Evolutionary conservation across 257 asterid species (phyloP).

Genomic region (Anisodus tanguticus): DNA sequence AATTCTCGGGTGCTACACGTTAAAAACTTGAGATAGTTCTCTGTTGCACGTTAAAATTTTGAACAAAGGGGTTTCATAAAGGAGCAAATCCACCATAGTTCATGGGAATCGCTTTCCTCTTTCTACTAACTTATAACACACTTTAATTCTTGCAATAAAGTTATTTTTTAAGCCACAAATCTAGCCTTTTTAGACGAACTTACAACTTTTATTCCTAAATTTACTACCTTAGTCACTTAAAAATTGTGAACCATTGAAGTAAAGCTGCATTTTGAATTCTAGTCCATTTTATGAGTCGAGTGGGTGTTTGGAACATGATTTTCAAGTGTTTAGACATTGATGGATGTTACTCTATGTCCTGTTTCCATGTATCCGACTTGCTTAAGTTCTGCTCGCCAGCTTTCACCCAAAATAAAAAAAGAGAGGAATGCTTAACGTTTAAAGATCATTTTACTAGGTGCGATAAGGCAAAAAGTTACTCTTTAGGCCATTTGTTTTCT

Average conservation of each 20-base stretch:
- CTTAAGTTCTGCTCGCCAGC: not conserved
- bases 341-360: not conserved
- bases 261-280: not conserved
- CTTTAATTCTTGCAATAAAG: not conserved
- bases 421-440: not conserved
- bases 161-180: not conserved
- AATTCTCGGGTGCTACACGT: no score
- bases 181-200: not conserved
- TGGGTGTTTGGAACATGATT: not conserved
- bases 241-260: not conserved
- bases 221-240: not conserved
- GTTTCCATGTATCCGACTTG: not conserved
- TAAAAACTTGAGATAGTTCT: not conserved
- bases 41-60: not conserved
- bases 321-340: not conserved
- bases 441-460: not conserved
- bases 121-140: not conserved
- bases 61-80: not conserved
- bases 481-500: not conserved
- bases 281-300: not conserved
- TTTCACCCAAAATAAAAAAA: not conserved
- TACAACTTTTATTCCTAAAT: not conserved
- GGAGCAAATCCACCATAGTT: not conserved
- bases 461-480: not conserved
- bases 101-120: not conserved